These are phyloP conservation scores for Candida schatavii DNA, from an alignment of 805 yeast genomes.

Conservation along the genomic window DNA sequence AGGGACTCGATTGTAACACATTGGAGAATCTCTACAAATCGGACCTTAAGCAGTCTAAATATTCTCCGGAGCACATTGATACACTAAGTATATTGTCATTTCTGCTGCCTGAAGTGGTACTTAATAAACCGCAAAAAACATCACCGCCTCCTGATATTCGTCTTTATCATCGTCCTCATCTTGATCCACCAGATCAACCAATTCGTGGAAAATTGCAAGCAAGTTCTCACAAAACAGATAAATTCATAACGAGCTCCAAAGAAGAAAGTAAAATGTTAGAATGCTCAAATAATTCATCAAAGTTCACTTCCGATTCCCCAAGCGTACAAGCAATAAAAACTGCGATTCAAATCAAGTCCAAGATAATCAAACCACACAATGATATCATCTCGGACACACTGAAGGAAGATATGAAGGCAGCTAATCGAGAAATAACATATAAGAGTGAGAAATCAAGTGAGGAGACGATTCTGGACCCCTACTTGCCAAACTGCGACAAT, in stretches of 20 bases:
- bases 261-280: not conserved
- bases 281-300: not conserved
- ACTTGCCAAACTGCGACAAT: not conserved
- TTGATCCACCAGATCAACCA: not conserved
- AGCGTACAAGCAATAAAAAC: not conserved
- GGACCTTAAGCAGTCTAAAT: not conserved
- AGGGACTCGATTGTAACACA: constrained; percentile 13
- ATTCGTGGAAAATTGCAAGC: too few relatives aligned
- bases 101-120: not conserved
- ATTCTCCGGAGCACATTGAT: not conserved
- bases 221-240: too few relatives aligned
- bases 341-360: not conserved
- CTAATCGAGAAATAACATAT: too few relatives aligned
- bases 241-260: too few relatives aligned
- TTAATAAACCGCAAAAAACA: not conserved
- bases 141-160: not conserved
- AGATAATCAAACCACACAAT: not conserved
- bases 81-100: too few relatives aligned
- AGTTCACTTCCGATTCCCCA: not conserved
- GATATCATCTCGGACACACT: not conserved
- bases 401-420: too few relatives aligned
- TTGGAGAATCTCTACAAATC: not conserved
- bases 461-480: not conserved
- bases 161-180: too few relatives aligned
- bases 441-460: not conserved